phyloP scores from a whole-genome alignment of 441 rosid species.

The Raphanus hybrid region DNA sequence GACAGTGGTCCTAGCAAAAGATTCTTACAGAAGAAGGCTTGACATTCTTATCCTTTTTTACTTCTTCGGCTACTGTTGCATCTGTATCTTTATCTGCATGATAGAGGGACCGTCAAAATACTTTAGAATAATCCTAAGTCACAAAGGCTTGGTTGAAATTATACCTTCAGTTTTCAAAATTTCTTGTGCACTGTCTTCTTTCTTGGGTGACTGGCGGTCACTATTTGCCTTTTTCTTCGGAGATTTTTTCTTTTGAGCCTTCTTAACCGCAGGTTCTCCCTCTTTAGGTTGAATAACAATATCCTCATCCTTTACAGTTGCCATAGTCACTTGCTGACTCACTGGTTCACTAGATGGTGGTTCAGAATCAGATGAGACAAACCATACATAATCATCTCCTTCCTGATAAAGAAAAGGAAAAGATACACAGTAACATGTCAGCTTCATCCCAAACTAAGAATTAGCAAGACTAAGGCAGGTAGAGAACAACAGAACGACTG shows the following conservation, averaged over 20 bases:
- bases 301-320: constrained; percentile 49
- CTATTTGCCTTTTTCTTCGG: constrained; percentile 48
- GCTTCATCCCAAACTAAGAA: background rate
- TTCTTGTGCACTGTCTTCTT: constrained; percentile 45
- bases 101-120: constrained; percentile 13
- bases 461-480: background rate
- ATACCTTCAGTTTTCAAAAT: constrained; percentile 53
- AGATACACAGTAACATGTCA: constrained; percentile 3
- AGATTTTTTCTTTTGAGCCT: constrained; percentile 57
- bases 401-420: constrained; percentile 23
- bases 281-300: constrained; percentile 36
- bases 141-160: background rate
- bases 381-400: constrained; percentile 47
- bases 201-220: constrained; percentile 41
- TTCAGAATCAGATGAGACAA: constrained; percentile 82
- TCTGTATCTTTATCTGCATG: constrained; percentile 54
- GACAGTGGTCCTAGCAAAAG: constrained; percentile 19
- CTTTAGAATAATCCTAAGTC: constrained; percentile 24
- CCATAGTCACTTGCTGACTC: constrained; percentile 35
- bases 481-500: background rate
- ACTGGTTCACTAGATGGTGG: constrained; percentile 45
- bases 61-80: constrained; percentile 56
- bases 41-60: constrained; percentile 50
- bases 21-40: constrained; percentile 69
- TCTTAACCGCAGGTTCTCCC: constrained; percentile 48